Evolutionary conservation across 2,329 filamentous ascomycete species (phyloP), one percentile per base, ranked within the genome.

Genomic region (Xylariaceae sp.): DNA sequence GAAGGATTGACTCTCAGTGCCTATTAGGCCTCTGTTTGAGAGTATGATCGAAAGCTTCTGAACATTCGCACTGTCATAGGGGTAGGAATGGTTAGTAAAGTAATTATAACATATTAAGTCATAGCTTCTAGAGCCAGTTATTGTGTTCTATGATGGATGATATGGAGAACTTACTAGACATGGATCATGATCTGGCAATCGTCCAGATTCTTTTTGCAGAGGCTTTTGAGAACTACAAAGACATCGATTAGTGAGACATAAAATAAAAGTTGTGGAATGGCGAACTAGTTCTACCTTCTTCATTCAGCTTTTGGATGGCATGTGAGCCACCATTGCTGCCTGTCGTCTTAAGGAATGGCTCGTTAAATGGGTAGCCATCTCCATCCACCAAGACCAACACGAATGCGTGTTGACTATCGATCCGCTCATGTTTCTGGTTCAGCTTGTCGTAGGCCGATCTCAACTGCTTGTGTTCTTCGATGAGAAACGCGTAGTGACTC

Each of bases 351-450:
- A 80, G 57, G 7, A 78, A 65, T 22, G 67, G 61, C 33, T 79
- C 75, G 25, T 74, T 68, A 56, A 81, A 77, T n/a, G 69, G 49
- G 45, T 82, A 83, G 38, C 76, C 77, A 60, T 85, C 79, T 17
- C 79, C 81, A 45, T 85, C 80, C 11, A 85, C 65, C 0, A 85
- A 65, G 6, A 84, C 74, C 2, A 84, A 67, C 1, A 79, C 77
- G 53, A 83, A 84, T 0, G 79, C 74, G 49, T 77, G 77, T 17
- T 74, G 71, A 20, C 77, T 72, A 52, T 72, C 66, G 11, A 67
- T 68, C 41, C 68, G 67, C 5, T 72, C 72, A 44, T 75, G 59
- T 54, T 74, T 70, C 55, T 80, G 80, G 65, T 79, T 71, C 49
- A 76, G 75, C 50, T 80, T 74, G 51, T 81, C 77, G 43, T 75